phyloP scores from a whole-genome alignment of 2,329 filamentous ascomycete genomes.

The Hypoxylon sp. region DNA sequence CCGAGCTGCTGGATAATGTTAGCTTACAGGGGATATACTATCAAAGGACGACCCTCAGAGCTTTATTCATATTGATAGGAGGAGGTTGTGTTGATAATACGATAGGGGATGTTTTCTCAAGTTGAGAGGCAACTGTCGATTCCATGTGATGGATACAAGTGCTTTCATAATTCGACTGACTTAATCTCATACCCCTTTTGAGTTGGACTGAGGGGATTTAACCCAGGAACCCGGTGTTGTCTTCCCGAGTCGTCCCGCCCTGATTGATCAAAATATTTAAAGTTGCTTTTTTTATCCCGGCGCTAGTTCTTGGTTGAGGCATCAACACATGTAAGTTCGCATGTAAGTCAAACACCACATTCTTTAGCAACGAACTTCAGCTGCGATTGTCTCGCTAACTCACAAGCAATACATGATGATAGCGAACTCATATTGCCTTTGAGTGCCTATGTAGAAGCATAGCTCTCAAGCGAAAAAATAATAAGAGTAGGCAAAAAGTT shows the following conservation, averaged over 20 bases:
- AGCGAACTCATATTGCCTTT: too few species aligned
- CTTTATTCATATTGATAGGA: conserved; percentile 2
- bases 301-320: too few species aligned
- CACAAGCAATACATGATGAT: too few species aligned
- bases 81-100: conserved; percentile 1
- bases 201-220: not conserved
- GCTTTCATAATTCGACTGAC: not conserved
- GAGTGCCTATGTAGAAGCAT: not conserved
- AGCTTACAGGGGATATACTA: not conserved
- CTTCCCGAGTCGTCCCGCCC: too few species aligned
- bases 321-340: too few species aligned
- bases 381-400: too few species aligned
- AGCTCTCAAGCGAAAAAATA: not conserved
- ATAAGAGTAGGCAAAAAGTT: not conserved
- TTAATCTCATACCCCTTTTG: not conserved
- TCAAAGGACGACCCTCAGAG: not conserved
- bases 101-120: not conserved
- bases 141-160: not conserved
- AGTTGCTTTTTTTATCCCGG: too few species aligned
- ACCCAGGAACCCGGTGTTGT: not conserved
- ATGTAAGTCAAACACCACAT: too few species aligned
- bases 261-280: too few species aligned
- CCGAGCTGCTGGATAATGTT: not conserved
- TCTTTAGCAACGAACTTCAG: too few species aligned
- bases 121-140: not conserved